A percentile compares a stretch with the other conserved stretches of the same genome.
These are phyloP conservation scores for Mycena epipterygia DNA, from an alignment of 768 basidiomycete species.

Conservation along the genomic window DNA sequence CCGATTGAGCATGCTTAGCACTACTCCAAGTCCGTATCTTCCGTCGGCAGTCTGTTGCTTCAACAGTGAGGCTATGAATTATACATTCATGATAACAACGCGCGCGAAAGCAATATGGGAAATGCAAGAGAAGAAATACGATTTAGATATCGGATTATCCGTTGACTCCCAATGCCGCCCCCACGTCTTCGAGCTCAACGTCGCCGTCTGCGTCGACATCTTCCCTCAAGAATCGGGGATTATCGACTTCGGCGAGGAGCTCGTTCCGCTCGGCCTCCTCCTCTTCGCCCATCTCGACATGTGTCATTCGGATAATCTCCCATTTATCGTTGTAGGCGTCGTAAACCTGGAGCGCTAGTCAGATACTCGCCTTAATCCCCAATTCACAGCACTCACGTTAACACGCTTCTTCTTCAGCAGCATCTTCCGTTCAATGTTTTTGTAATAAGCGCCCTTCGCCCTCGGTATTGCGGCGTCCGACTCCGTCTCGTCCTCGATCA, in stretches of 20 bases:
- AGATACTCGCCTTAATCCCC: not conserved
- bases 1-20: not conserved
- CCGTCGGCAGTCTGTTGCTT: not conserved
- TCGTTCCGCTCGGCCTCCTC: constrained; percentile 87
- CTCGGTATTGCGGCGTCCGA: constrained; percentile 44
- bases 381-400: constrained; percentile 64
- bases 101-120: not conserved
- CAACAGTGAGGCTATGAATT: not conserved
- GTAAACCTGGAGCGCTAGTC: constrained; percentile 59
- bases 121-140: not conserved
- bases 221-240: constrained; percentile 72
- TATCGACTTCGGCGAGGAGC: constrained; percentile 80
- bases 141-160: constrained; percentile 10
- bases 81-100: not conserved
- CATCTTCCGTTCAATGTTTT: constrained; percentile 92
- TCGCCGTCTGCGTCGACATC: constrained; percentile 76
- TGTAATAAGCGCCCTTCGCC: constrained; percentile 86
- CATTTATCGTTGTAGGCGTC: constrained; percentile 85
- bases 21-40: not conserved
- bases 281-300: constrained; percentile 78
- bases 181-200: constrained; percentile 59
- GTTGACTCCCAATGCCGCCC: constrained; percentile 49
- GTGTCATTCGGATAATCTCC: constrained; percentile 82
- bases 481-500: constrained; percentile 74
- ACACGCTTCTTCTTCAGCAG: constrained; percentile 86